Percentiles rank a stretch among this genome's conserved stretches.
Evolutionary conservation across 2,329 filamentous ascomycete species (phyloP).

Genomic region (Lecanicillium sp.): DNA sequence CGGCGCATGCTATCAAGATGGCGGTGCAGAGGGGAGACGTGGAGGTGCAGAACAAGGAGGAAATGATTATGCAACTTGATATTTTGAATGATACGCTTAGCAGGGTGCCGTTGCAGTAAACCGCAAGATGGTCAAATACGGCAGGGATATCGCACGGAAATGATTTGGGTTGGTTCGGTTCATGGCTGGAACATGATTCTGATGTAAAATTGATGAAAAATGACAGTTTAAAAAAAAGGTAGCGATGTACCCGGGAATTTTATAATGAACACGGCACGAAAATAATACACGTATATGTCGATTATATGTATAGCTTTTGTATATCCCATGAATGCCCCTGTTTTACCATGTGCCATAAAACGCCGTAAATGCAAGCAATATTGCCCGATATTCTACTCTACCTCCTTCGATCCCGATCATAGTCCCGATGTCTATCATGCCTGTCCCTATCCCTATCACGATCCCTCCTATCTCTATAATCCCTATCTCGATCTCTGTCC

Average conservation of each 20-base stretch:
- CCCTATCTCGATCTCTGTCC: constrained; percentile 33
- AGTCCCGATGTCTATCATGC: constrained; percentile 14
- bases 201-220: neutral
- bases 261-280: neutral
- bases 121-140: too few relatives aligned
- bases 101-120: constrained; percentile 30
- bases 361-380: constrained; percentile 11
- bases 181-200: neutral
- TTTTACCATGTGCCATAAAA: neutral
- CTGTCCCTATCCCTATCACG: constrained; percentile 24
- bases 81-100: constrained; percentile 34
- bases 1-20: constrained; percentile 27
- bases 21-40: constrained; percentile 23
- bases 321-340: too few relatives aligned
- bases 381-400: constrained; percentile 11
- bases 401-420: constrained; percentile 16
- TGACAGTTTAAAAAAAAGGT: neutral
- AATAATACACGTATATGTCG: too few relatives aligned
- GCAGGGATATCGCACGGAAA: too few relatives aligned
- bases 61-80: constrained; percentile 26
- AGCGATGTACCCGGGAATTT: neutral
- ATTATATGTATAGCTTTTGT: too few relatives aligned
- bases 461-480: too few relatives aligned
- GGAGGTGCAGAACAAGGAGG: constrained; percentile 18
- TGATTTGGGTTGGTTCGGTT: too few relatives aligned